Conservation (phyloP, 192 early-diverging fungal genomes). For the Paraglomus occultum region DNA sequence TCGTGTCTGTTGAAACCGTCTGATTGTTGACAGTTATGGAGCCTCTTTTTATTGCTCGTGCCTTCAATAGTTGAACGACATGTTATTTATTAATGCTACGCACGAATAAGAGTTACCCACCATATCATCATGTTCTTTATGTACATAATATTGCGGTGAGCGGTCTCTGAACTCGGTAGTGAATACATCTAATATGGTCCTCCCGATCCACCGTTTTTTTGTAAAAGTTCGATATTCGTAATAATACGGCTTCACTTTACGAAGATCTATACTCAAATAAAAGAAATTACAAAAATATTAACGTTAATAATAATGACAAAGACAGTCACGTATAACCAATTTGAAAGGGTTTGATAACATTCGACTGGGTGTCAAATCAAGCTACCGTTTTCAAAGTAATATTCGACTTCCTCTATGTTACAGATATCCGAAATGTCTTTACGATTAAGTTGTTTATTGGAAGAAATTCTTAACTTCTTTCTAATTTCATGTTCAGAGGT, state of each 20-base stretch:
- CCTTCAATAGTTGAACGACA: constrained; percentile 32
- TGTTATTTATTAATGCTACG: constrained; percentile 14
- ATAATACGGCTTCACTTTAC: constrained; percentile 85
- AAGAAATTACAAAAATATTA: too few relatives aligned
- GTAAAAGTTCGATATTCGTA: constrained; percentile 78
- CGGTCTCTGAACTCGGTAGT: constrained; percentile 87
- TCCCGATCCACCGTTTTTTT: constrained; percentile 87
- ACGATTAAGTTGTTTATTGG: too few relatives aligned
- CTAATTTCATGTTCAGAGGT: too few relatives aligned
- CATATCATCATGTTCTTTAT: not conserved
- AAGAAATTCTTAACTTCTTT: too few relatives aligned
- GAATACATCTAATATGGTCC: constrained; percentile 78
- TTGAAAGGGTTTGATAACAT: too few relatives aligned
- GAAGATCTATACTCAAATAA: constrained; percentile 54
- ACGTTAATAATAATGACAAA: too few relatives aligned
- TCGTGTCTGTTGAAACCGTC: constrained; percentile 51
- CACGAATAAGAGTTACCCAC: not conserved
- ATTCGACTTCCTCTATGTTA: too few relatives aligned
- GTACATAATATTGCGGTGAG: constrained; percentile 75
- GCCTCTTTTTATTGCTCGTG: constrained; percentile 74
- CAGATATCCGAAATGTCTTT: too few relatives aligned
- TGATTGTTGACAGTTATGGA: constrained; percentile 79
- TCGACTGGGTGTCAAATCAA: too few relatives aligned
- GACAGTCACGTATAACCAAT: too few relatives aligned
- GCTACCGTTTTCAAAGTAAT: too few relatives aligned